Evolutionary conservation across 208 protist genomes (phyloP).

Genomic region (Acanthamoeba healyi): DNA sequence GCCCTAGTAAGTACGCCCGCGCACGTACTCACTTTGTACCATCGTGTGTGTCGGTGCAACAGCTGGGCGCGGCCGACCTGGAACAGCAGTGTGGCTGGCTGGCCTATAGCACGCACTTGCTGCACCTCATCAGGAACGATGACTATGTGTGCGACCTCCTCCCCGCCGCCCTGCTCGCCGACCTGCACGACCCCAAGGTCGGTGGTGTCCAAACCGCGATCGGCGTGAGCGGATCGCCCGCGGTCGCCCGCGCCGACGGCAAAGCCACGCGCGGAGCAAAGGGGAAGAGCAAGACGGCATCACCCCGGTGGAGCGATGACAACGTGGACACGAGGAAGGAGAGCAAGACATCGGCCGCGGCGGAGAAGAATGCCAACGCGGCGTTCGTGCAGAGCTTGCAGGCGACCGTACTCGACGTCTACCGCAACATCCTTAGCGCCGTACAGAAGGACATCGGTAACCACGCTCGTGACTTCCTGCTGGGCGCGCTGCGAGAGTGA

Average conservation of each 20-base stretch:
- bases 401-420: neutral
- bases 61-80: neutral
- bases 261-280: neutral
- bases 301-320: neutral
- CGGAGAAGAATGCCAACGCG: neutral
- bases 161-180: neutral
- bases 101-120: neutral
- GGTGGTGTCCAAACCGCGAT: neutral
- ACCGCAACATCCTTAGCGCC: neutral
- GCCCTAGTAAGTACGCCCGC: neutral
- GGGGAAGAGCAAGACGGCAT: conserved; percentile 50
- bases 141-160: neutral
- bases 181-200: neutral
- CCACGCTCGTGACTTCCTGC: too few relatives aligned
- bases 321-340: neutral
- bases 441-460: conserved; percentile 14
- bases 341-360: too few relatives aligned
- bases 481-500: too few relatives aligned
- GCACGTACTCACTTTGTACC: neutral
- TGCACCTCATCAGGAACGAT: conserved; percentile 16
- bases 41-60: neutral
- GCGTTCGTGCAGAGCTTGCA: neutral
- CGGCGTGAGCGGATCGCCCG: neutral
- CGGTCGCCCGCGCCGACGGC: neutral
- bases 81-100: conserved; percentile 13